Evolutionary conservation across 176 grass and related monocot genomes (phyloP).

Genomic region (Zoysia japonica): DNA sequence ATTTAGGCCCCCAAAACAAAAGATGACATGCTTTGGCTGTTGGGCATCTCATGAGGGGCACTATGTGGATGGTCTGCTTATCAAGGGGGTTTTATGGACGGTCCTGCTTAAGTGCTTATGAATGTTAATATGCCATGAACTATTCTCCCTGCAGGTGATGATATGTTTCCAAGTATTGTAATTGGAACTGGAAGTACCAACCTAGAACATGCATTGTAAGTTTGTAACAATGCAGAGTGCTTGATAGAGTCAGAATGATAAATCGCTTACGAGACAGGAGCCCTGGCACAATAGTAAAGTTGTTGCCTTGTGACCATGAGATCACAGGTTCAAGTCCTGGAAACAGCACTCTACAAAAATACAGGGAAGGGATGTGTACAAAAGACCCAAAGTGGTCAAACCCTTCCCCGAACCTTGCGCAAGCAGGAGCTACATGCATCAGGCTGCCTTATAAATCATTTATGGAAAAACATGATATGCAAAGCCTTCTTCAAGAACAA

Average conservation of each 20-base stretch:
- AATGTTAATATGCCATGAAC: background rate
- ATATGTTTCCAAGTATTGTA: slow-evolving; percentile 6
- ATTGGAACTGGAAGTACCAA: background rate
- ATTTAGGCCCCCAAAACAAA: background rate
- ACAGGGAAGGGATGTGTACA: too few species aligned
- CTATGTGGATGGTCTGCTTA: background rate
- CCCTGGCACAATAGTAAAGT: too few species aligned
- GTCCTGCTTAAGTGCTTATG: too few species aligned
- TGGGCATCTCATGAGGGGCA: background rate
- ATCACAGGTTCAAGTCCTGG: too few species aligned
- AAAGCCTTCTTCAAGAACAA: background rate
- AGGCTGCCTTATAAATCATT: too few species aligned
- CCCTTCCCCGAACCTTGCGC: too few species aligned
- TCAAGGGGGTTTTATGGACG: background rate
- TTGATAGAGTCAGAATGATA: background rate
- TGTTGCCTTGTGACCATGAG: too few species aligned
- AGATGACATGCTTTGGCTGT: background rate
- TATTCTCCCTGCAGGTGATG: background rate
- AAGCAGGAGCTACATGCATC: too few species aligned
- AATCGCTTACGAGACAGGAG: background rate
- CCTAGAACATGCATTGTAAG: background rate
- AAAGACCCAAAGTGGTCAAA: too few species aligned
- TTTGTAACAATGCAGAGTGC: background rate
- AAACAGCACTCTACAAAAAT: too few species aligned
- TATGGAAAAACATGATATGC: background rate